Conservation (phyloP, 208 protist genomes). For the Trichomonas vaginalis region DNA sequence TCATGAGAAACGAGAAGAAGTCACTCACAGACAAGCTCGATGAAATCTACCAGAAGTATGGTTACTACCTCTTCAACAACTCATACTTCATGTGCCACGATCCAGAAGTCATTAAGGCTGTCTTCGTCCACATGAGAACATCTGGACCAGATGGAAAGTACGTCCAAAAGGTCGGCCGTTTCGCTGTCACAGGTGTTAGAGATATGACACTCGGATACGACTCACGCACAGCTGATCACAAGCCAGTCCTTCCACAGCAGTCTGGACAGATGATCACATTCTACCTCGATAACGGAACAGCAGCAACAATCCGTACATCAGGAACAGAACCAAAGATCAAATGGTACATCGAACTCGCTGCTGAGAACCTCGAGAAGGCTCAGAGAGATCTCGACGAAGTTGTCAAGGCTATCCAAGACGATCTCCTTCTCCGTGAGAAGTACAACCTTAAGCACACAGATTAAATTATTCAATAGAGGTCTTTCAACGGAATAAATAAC, state of each 20-base stretch:
- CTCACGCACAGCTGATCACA: neutral
- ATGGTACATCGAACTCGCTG: neutral
- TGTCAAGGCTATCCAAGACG: neutral
- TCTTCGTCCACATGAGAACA: neutral
- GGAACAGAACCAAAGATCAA: slow-evolving; percentile 18
- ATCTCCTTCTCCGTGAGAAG: neutral
- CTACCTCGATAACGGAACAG: neutral
- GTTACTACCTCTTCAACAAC: neutral
- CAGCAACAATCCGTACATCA: neutral
- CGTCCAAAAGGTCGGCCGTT: neutral
- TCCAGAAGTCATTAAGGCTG: neutral
- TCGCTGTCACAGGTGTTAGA: neutral
- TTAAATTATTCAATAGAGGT: neutral
- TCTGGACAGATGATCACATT: neutral
- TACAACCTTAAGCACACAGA: slow-evolving; percentile 10
- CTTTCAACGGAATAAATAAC: no score
- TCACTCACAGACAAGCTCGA: slow-evolving; percentile 7
- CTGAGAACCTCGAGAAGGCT: neutral
- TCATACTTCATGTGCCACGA: neutral
- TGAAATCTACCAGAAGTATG: slow-evolving; percentile 9
- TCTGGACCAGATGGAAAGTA: neutral
- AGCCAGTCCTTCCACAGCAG: neutral
- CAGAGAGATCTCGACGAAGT: neutral
- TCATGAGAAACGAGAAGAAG: neutral
- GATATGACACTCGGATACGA: neutral